Conservation (phyloP, 768 basidiomycete species). For the Suillus alpinus region DNA sequence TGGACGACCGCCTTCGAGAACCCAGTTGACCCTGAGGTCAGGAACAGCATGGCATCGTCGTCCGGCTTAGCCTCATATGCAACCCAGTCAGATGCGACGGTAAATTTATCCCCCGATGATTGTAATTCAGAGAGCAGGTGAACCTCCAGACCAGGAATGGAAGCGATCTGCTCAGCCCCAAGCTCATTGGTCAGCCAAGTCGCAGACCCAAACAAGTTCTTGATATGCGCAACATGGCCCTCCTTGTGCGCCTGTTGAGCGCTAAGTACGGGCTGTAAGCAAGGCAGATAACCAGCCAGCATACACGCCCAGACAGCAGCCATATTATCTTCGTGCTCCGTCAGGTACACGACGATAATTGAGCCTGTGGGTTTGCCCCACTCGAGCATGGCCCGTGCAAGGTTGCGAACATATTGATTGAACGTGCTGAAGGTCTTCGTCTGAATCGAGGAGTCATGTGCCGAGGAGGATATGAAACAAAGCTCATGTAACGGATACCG, state of each 20-base stretch:
- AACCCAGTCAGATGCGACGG: constrained; percentile 11
- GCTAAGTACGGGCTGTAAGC: constrained; percentile 30
- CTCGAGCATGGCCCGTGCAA: constrained; percentile 17
- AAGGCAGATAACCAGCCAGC: constrained; percentile 28
- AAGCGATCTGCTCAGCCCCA: constrained; percentile 22
- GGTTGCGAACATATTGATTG: constrained; percentile 11
- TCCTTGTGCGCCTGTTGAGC: constrained; percentile 29
- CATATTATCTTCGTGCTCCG: constrained; percentile 33
- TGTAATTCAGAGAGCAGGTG: constrained; percentile 21
- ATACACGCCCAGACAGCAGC: constrained; percentile 30
- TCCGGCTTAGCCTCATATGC: constrained; percentile 22
- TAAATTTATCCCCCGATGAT: constrained; percentile 7
- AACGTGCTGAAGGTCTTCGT: constrained; percentile 23
- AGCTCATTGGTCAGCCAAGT: constrained; percentile 29
- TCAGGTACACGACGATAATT: constrained; percentile 26
- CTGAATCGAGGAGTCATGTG: constrained; percentile 25
- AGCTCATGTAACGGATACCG: constrained; percentile 24
- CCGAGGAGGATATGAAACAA: constrained; percentile 25
- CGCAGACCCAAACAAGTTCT: constrained; percentile 25
- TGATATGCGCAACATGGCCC: constrained; percentile 26
- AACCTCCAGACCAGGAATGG: constrained; percentile 23
- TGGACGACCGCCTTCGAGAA: constrained; percentile 42
- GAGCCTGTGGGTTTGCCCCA: constrained; percentile 25
- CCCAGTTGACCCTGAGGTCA: constrained; percentile 44
- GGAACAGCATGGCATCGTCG: constrained; percentile 31